Conservation (phyloP, 768 basidiomycete genomes). For the Mycena alexandri region DNA sequence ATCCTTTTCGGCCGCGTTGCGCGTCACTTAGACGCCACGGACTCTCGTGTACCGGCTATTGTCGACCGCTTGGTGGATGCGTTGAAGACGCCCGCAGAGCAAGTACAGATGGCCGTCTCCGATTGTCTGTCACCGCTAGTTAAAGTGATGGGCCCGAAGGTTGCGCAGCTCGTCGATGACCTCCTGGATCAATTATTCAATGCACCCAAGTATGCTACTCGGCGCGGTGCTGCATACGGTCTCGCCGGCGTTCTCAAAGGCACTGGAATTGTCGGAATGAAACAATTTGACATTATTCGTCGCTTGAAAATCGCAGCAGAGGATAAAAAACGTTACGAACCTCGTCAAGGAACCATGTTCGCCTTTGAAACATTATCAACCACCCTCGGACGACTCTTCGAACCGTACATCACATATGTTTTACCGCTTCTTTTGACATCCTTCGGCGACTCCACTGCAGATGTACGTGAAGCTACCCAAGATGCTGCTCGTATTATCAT, state of each 20-base stretch:
- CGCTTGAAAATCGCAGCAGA: conserved; percentile 82
- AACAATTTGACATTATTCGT: conserved; percentile 83
- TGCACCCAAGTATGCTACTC: conserved; percentile 87
- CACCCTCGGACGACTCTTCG: conserved; percentile 90
- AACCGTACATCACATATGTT: conserved; percentile 89
- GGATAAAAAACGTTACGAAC: conserved; percentile 90
- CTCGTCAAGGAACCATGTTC: conserved; percentile 95
- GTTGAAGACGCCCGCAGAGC: conserved; percentile 93
- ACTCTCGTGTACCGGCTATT: conserved; percentile 82
- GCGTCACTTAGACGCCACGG: conserved; percentile 83
- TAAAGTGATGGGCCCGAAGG: conserved; percentile 70
- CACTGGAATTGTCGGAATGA: conserved; percentile 87
- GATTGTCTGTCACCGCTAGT: conserved; percentile 95
- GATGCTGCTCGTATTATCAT: conserved; percentile 95
- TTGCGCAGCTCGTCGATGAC: conserved; percentile 76
- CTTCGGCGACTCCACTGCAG: conserved; percentile 88
- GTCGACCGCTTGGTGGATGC: conserved; percentile 90
- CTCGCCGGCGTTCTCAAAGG: conserved; percentile 94
- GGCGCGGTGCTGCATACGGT: conserved; percentile 98
- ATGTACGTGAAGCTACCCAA: conserved; percentile 94
- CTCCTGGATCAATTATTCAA: conserved; percentile 84
- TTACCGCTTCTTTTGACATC: conserved; percentile 85
- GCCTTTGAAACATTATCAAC: conserved; percentile 92
- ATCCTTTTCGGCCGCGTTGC: conserved; percentile 95
- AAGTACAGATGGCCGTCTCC: conserved; percentile 96